These are phyloP conservation scores for Maudiozyma serrabonitensis DNA, from an alignment of 805 yeast genomes.

Conservation along the genomic window DNA sequence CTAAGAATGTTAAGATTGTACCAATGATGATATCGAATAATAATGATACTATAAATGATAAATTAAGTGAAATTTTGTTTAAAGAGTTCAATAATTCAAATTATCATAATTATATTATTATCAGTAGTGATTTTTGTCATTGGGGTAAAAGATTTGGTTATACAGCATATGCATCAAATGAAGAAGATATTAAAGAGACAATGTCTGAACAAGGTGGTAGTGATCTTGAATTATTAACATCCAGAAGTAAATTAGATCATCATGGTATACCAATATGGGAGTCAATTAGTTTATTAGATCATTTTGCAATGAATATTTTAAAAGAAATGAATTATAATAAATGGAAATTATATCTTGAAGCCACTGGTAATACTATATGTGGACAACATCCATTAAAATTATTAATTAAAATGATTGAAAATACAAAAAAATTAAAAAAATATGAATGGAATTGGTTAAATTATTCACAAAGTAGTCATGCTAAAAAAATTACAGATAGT, in stretches of 20 bases:
- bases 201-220: constrained; percentile 26
- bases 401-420: constrained; percentile 40
- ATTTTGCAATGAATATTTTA: constrained; percentile 50
- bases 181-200: constrained; percentile 19
- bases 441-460: constrained; percentile 59
- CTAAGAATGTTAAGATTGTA: constrained; percentile 41
- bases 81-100: constrained; percentile 52
- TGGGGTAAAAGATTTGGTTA: constrained; percentile 73
- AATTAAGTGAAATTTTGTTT: constrained; percentile 39
- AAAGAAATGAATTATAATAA: not conserved
- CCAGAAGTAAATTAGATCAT: constrained; percentile 21
- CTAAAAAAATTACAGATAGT: constrained; percentile 40
- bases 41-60: constrained; percentile 34
- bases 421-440: constrained; percentile 4
- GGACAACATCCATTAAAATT: constrained; percentile 78
- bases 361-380: constrained; percentile 84
- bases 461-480: constrained; percentile 67
- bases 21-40: constrained; percentile 75
- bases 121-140: constrained; percentile 91
- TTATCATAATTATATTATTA: constrained; percentile 50
- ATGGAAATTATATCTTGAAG: constrained; percentile 60
- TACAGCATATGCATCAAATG: constrained; percentile 37
- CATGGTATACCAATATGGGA: constrained; percentile 46
- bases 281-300: constrained; percentile 69
- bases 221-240: constrained; percentile 23